Evolutionary conservation across 306 rosid species (phyloP), one percentile per base, ranked within the genome.

Genomic region (Acacia confusa): DNA sequence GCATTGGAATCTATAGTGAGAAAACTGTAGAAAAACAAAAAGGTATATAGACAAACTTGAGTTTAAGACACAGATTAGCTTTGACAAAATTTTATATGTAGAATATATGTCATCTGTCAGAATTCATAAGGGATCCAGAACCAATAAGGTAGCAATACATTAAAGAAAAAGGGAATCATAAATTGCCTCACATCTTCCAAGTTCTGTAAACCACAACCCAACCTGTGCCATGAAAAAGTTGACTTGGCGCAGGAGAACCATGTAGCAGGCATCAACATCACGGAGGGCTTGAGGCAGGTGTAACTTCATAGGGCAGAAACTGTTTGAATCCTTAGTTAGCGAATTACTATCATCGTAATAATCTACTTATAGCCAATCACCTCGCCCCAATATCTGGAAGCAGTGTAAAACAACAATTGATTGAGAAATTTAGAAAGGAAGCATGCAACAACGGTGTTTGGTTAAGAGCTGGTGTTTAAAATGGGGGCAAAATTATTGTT

Each of bases 341-440:
- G 87, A 86, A 82, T 85, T 87, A 85, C 87, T 83, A 85, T 82
- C 84, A 81, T 70, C 73, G 84, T 76, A 81, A 83, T 79, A 84
- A 79, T 74, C 85, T 85, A 79, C 82, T 82, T 73, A 78, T 91
- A 86, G 74, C 92, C 83, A 88, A 83, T 92, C 97, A 95, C 85
- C 97, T 90, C 28, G 84, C 88, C 89, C 88, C 91, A 79, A 24
- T 81, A 84, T 87, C 97, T 96, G 98, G 87, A 82, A 96, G 85
- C 83, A 90, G 87, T 57, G 78, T 79, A 84, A 82, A 77, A 72
- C 75, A 81, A 65, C 24, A 66, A 85, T 76, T 77, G 73, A 71
- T 76, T 79, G 70, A 71, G 44, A 76, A 79, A 0, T 58, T 82
- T 30, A 50, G 78, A 57, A 40, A 13, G 57, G 40, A 27, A 81